These are phyloP conservation scores for Monilinia fructigena DNA, from an alignment of 2,329 filamentous ascomycete species.

Conservation along the genomic window DNA sequence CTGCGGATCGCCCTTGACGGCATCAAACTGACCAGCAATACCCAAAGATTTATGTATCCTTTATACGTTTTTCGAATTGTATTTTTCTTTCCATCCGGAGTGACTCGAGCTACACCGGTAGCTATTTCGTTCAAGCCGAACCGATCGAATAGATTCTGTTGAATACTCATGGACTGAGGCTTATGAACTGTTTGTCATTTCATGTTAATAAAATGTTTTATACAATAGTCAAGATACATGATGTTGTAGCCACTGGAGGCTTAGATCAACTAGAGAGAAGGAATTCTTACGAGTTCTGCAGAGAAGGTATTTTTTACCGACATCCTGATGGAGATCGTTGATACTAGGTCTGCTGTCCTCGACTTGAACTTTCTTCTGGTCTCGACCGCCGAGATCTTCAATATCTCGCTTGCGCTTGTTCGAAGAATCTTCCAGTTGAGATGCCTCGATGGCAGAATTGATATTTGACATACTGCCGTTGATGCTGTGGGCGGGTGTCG, in stretches of 20 bases:
- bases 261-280: constrained; percentile 41
- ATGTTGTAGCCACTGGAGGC: constrained; percentile 23
- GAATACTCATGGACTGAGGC: constrained; percentile 47
- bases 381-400: constrained; percentile 56
- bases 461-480: constrained; percentile 48
- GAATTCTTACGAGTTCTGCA: constrained; percentile 66
- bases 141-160: constrained; percentile 58
- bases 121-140: constrained; percentile 58
- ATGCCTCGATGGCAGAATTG: constrained; percentile 30
- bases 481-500: constrained; percentile 62
- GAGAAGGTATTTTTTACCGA: constrained; percentile 66
- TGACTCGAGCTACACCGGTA: constrained; percentile 60
- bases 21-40: constrained; percentile 61
- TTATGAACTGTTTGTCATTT: constrained; percentile 37
- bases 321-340: constrained; percentile 64
- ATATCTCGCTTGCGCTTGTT: constrained; percentile 62
- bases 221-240: constrained; percentile 28
- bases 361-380: constrained; percentile 61
- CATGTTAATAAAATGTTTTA: constrained; percentile 41
- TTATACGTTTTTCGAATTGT: constrained; percentile 67
- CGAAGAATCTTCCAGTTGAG: constrained; percentile 50
- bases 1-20: constrained; percentile 54
- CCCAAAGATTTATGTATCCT: constrained; percentile 63
- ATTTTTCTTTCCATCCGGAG: constrained; percentile 66
- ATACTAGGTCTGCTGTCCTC: constrained; percentile 61